Percentiles rank a stretch among this genome's conserved stretches.
These are phyloP conservation scores for Aspergillus sp. DNA, from an alignment of 2,329 filamentous ascomycete genomes.

Conservation along the genomic window DNA sequence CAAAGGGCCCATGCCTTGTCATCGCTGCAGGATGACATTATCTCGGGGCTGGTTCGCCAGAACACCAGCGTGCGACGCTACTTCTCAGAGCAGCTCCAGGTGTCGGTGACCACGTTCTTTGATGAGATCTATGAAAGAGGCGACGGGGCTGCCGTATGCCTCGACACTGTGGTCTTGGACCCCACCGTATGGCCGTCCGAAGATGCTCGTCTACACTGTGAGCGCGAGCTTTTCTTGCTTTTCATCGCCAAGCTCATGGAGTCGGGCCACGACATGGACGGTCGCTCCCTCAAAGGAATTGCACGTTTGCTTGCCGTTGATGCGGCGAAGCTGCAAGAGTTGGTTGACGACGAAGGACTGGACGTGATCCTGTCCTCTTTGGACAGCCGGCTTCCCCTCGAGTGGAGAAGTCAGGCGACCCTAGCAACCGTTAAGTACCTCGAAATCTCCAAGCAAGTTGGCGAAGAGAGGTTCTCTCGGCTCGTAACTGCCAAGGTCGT, in stretches of 20 bases:
- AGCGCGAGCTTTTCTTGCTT: constrained; percentile 57
- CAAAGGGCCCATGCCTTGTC: constrained; percentile 39
- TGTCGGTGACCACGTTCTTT: constrained; percentile 50
- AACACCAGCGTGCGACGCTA: constrained; percentile 45
- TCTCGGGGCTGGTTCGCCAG: constrained; percentile 49
- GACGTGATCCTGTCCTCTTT: constrained; percentile 85
- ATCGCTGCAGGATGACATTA: constrained; percentile 48
- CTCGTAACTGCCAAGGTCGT: constrained; percentile 74
- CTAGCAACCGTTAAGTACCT: constrained; percentile 81
- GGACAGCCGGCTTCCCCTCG: constrained; percentile 75
- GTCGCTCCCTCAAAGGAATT: constrained; percentile 62
- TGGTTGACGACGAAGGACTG: constrained; percentile 69
- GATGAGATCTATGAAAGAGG: constrained; percentile 52
- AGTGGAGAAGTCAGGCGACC: constrained; percentile 77
- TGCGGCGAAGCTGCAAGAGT: constrained; percentile 49
- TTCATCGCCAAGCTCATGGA: constrained; percentile 89
- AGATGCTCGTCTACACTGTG: constrained; percentile 45
- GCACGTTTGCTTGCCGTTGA: constrained; percentile 60
- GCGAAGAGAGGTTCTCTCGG: constrained; percentile 67
- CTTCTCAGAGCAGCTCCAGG: constrained; percentile 46
- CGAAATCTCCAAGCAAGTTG: constrained; percentile 71
- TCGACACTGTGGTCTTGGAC: constrained; percentile 50
- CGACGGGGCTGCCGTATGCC: constrained; percentile 49
- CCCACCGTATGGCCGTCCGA: constrained; percentile 49
- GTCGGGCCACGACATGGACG: constrained; percentile 73